phyloP scores from a whole-genome alignment of 2,329 filamentous ascomycete genomes.

The Penicillium sp. region DNA sequence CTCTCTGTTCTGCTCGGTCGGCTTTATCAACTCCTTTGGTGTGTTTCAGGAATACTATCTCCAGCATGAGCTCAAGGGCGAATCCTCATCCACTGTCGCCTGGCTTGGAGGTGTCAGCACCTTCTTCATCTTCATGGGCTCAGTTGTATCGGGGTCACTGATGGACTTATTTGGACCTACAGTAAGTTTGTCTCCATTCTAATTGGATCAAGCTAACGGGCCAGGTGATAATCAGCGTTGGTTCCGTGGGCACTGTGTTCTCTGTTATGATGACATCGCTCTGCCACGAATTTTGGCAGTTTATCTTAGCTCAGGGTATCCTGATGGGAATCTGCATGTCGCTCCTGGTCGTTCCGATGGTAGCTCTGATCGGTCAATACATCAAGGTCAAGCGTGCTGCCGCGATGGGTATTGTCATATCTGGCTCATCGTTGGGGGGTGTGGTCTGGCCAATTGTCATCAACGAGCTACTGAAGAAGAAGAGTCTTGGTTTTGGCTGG shows the following conservation, averaged over 20 bases:
- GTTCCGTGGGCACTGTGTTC: slow-evolving; percentile 35
- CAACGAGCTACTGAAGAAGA: slow-evolving; percentile 33
- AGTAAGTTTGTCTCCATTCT: slow-evolving; percentile 19
- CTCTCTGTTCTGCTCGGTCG: slow-evolving; percentile 42
- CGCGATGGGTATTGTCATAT: slow-evolving; percentile 40
- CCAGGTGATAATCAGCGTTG: slow-evolving; percentile 35
- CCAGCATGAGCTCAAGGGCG: slow-evolving; percentile 28
- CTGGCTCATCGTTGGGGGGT: slow-evolving; percentile 42
- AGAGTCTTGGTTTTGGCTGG: slow-evolving; percentile 39
- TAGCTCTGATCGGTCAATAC: slow-evolving; percentile 37
- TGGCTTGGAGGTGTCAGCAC: slow-evolving; percentile 41
- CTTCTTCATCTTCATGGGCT: slow-evolving; percentile 39
- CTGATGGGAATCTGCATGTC: slow-evolving; percentile 38
- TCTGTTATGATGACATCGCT: slow-evolving; percentile 45
- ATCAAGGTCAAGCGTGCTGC: slow-evolving; percentile 35
- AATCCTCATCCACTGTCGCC: slow-evolving; percentile 37
- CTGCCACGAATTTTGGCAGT: slow-evolving; percentile 43
- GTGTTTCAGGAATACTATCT: slow-evolving; percentile 43
- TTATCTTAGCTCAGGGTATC: slow-evolving; percentile 45
- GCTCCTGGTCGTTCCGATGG: slow-evolving; percentile 34
- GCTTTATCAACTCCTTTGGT: slow-evolving; percentile 45
- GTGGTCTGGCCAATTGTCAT: slow-evolving; percentile 43
- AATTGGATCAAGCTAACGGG: neutral
- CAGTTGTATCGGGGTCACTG: slow-evolving; percentile 33
- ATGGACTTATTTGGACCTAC: slow-evolving; percentile 39